Base-by-base conservation (phyloP, 495 filamentous ascomycete species). In the Schizothecium vesticola region DNA sequence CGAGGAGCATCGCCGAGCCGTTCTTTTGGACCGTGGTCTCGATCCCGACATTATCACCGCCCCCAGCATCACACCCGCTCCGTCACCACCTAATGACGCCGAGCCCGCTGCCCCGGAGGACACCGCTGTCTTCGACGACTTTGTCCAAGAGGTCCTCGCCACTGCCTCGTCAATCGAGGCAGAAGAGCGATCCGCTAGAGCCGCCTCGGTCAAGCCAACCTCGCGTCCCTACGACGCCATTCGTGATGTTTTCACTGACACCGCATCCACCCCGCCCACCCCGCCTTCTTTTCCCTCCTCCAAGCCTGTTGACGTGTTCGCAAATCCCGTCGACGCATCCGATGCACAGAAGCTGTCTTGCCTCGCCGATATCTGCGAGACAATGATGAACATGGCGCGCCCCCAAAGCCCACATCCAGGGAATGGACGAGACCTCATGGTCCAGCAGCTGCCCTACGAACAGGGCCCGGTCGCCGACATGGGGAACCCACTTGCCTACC, bases 161-260 rank as follows among this genome's bases (percentile, higher is more conserved):
- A 72, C 70, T 2, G 74, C 72, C 6, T 69, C 71, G 13, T 61
- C 60, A 19, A 66, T 77, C 33, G 74, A 77, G 10, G 69, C 65
- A 1, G 71, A 75, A 22, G 73, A 78, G 24, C 71, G 66, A 43
- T 61, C 71, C 7, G 29, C 71, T 1, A 67, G 67, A 21, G 31
- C 61, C 4, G 68, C 75, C 22, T 63, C 67, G 4, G 24, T 74
- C 12, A 71, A 71, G 59, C 71, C 65, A n/a, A 25, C 70, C 19
- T 79, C 82, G 6, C 76, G 78, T 22, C 80, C 81, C 21, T 84
- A 82, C 70, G 82, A 84, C 65, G 81, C 81, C 19, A 80, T 84
- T 28, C 73, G 82, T 61, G 81, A 84, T 60, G 78, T 82, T 0
- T 82, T 84, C 66, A 78, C 77, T 13, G 77, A 74, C 59, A 74